phyloP scores from a whole-genome alignment of 1,284 basidiomycete genomes.

The Pyrrhoderma lamaoense region DNA sequence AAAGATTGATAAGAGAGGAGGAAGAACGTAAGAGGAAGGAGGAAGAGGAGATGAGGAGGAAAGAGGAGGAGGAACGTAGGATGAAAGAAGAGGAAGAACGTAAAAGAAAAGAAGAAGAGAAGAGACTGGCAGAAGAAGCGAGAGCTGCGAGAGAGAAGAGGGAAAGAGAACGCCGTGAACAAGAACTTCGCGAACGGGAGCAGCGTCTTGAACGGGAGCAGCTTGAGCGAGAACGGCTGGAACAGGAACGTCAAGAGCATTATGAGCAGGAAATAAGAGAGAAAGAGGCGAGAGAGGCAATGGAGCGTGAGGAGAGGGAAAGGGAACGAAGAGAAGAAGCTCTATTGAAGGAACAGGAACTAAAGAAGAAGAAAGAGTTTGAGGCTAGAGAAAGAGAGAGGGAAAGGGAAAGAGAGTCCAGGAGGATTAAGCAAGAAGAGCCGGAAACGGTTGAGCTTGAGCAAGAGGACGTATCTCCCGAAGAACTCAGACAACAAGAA shows the following conservation, averaged over 20 bases:
- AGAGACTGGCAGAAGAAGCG: slow-evolving; percentile 14
- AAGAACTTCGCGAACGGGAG: background rate
- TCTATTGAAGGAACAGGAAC: background rate
- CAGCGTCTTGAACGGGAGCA: background rate
- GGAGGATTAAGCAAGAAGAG: background rate
- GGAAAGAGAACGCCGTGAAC: slow-evolving; percentile 1
- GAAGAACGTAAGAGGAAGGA: slow-evolving; percentile 4
- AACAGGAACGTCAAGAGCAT: background rate
- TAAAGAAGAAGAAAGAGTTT: background rate
- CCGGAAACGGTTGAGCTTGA: background rate
- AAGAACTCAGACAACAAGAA: slow-evolving; percentile 20
- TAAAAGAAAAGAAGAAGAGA: slow-evolving; percentile 11
- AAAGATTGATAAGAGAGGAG: slow-evolving; percentile 1
- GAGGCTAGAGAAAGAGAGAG: slow-evolving; percentile 7
- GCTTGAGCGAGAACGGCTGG: slow-evolving; percentile 8
- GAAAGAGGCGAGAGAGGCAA: background rate
- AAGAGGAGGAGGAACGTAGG: slow-evolving; percentile 15
- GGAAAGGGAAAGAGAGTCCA: slow-evolving; percentile 3
- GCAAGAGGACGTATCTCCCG: slow-evolving; percentile 1
- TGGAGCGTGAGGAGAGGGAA: background rate
- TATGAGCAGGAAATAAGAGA: slow-evolving; percentile 1
- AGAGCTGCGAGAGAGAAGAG: background rate
- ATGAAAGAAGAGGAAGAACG: slow-evolving; percentile 12
- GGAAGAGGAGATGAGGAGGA: slow-evolving; percentile 8
- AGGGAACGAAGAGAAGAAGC: slow-evolving; percentile 6